Evolutionary conservation across 441 rosid species (phyloP), one percentile per base, ranked within the genome.

Genomic region (Syzygium malaccense): DNA sequence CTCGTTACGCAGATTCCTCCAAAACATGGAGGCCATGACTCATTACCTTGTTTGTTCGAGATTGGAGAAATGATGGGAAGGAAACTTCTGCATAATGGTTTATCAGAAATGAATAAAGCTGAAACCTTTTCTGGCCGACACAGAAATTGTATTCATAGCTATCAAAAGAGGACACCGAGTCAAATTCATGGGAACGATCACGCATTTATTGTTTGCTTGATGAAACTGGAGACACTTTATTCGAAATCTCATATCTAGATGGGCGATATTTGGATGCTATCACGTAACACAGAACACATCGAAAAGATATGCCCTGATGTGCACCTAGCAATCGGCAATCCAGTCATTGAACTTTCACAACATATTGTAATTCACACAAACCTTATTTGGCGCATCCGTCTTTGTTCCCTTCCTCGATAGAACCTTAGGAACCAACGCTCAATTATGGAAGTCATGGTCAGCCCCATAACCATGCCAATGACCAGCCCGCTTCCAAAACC

Each of bases 221-320:
- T 30, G 75, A 66, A 66, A 66, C 23, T 17, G 3, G 23, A 66
- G 41, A 66, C 25, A 30, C 23, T 66, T 15, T 7, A 0, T 1
- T 18, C 0, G 41, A 66, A 66, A 30, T 0, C 23, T 30, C 0
- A 30, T 66, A 1, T 2, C 6, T 15, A 66, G 75, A 66, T 1
- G 6, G 41, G 8, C 0, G 23, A 66, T 30, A 1, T 8, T 64
- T 30, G 37, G 12, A 64, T 30, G 75, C 37, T 28, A 15, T 15
- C 20, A 18, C 18, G 1, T 15, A 0, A 37, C 23, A 15, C 0
- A 0, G 20, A 64, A 30, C 37, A 30, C 4, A 64, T 15, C 3
- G 3, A 64, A n/a, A 64, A 30, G 30, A 18, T 60, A 60, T 60
- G 68, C 68, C 33, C 28, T 0, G 8, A 6, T 3, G 19, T 0